Evolutionary conservation across 352 stramenopile species (phyloP), one percentile per base, ranked within the genome.

Genomic region (Phytophthora colocasiae): DNA sequence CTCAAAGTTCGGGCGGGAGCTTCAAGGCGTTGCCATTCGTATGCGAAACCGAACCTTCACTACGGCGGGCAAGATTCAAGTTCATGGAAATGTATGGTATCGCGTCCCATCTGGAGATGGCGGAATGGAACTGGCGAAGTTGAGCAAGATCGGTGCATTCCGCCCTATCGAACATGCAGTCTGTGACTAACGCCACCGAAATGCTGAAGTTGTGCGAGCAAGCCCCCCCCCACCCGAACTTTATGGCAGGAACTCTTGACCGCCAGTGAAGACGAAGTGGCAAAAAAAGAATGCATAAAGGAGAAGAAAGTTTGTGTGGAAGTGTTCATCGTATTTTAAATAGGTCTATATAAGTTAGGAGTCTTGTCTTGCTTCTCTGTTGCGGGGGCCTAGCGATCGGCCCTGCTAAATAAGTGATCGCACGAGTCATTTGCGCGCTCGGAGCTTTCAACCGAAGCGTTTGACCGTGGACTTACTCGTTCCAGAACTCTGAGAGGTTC

Each of bases 401-500:
- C 47, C 46, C 46, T 41, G 58, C 64, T 72, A 69, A 67, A 69
- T 65, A 69, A 32, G 44, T 57, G 43, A 64, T 54, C 32, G 27
- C 51, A 52, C 51, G 41, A 56, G 59, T 50, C 46, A 43, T 49
- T 40, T 43, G 24, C 11, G 19, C 14, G 22, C 40, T 66, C 41
- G 50, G 10, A 44, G 50, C 17, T 29, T 40, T 29, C 31, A 27
- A 41, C 39, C 48, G 39, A 15, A 36, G 46, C 49, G 22, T 45
- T 8, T 11, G 52, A 54, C 38, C 34, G 40, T 36, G 45, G 14
- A 22, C 46, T 78, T 62, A 71, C 59, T 79, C 52, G 62, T 75
- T 75, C 85, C 85, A 94, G 52, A 92, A 87, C 66, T 92, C 81
- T 58, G 86, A 92, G 57, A 87, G 78, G 71, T 94, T 94, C 43